These are phyloP conservation scores for Penicillium egyptiacum DNA, from an alignment of 495 filamentous ascomycete genomes.

Conservation along the genomic window DNA sequence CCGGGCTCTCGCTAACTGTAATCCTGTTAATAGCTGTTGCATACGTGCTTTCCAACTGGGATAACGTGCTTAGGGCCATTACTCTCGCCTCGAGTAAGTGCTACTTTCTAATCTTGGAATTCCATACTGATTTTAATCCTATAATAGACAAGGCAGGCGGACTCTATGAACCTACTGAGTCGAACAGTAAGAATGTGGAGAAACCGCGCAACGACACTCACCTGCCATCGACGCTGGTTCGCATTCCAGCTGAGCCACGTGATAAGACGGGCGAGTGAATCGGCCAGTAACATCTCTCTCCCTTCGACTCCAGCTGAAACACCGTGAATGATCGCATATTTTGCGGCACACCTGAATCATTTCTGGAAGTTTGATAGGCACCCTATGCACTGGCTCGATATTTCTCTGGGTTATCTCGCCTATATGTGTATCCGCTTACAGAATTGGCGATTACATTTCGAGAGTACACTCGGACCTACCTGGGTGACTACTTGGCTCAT, in stretches of 20 bases:
- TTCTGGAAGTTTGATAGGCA: neutral
- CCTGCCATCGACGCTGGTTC: slow-evolving; percentile 43
- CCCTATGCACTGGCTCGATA: neutral
- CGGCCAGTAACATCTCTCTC: slow-evolving; percentile 3
- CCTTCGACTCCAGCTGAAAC: neutral
- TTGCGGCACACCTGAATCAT: neutral
- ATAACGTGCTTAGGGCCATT: slow-evolving; percentile 89
- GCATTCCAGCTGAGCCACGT: slow-evolving; percentile 36
- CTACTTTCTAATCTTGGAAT: slow-evolving; percentile 10
- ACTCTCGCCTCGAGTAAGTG: slow-evolving; percentile 90
- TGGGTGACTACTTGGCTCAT: neutral
- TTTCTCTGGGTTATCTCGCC: neutral
- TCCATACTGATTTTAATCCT: slow-evolving; percentile 1
- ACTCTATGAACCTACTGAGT: slow-evolving; percentile 14
- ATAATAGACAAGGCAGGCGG: slow-evolving; percentile 26
- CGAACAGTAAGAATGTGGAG: slow-evolving; percentile 18
- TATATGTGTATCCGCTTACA: neutral
- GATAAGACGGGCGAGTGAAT: slow-evolving; percentile 26
- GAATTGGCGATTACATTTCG: neutral
- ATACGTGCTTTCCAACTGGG: slow-evolving; percentile 90
- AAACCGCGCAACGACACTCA: slow-evolving; percentile 11
- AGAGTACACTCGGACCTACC: neutral
- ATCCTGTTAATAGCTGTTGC: slow-evolving; percentile 67
- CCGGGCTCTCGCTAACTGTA: slow-evolving; percentile 6
- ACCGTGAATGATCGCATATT: neutral